These are phyloP conservation scores for Plasmopara viticola DNA, from an alignment of 352 stramenopile species.

Conservation along the genomic window DNA sequence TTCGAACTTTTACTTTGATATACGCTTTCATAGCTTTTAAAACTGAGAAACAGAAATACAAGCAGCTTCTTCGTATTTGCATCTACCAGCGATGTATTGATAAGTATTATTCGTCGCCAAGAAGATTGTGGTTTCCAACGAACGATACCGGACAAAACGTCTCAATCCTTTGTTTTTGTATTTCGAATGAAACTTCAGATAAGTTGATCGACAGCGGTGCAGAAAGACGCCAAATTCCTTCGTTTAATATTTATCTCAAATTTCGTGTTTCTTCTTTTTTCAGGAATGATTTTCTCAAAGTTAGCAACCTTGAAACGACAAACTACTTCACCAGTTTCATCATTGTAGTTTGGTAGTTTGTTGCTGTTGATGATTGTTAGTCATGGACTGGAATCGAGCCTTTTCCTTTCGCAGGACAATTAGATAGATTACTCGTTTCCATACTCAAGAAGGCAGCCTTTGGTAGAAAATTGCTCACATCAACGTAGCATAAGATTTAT, in stretches of 20 bases:
- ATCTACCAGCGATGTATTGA: neutral
- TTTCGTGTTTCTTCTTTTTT: neutral
- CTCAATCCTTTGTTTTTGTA: neutral
- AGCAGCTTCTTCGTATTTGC: neutral
- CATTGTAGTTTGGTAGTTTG: no score
- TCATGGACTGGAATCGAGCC: neutral
- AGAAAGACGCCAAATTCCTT: neutral
- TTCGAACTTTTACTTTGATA: neutral
- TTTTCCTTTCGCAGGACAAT: neutral
- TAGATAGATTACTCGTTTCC: neutral
- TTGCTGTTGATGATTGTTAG: neutral
- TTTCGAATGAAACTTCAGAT: neutral
- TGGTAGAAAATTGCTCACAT: neutral
- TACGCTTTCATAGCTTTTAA: neutral
- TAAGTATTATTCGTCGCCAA: neutral
- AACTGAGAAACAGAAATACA: neutral
- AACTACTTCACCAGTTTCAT: no score
- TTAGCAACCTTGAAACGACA: no score
- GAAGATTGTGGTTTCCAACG: neutral
- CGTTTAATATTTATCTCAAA: no score
- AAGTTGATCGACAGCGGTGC: neutral
- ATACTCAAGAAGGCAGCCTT: neutral
- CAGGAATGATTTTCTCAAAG: neutral
- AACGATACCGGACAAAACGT: neutral
- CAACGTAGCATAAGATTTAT: no score